phyloP scores from a whole-genome alignment of 345 rosid genomes.

The Linum usitatissimum region DNA sequence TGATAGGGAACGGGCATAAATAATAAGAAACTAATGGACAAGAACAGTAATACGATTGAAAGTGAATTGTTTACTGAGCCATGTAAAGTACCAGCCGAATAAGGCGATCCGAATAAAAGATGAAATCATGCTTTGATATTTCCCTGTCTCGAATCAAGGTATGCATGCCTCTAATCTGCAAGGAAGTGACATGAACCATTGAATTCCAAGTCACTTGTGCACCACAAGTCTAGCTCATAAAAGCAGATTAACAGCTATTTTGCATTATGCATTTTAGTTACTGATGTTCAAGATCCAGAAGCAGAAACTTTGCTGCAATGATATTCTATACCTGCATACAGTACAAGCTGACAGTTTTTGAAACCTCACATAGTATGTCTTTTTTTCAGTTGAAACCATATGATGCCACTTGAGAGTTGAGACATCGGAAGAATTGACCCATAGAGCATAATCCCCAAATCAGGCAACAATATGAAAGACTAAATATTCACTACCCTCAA shows the following conservation, averaged over 20 bases:
- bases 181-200: constrained; percentile 7
- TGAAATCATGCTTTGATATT: constrained; percentile 94
- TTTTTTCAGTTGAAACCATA: background rate
- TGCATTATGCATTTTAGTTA: no score
- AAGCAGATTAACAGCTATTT: background rate
- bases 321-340: background rate
- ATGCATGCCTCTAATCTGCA: constrained; percentile 98
- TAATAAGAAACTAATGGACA: constrained; percentile 6
- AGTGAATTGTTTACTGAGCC: background rate
- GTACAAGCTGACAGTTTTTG: background rate
- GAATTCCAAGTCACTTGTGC: constrained; percentile 1
- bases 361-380: background rate
- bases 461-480: background rate
- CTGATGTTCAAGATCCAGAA: constrained; percentile 1
- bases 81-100: constrained; percentile 64
- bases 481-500: constrained; percentile 2
- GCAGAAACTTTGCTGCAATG: background rate
- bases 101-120: constrained; percentile 94
- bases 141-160: constrained; percentile 91
- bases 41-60: background rate
- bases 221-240: background rate
- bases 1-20: constrained; percentile 23
- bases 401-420: background rate
- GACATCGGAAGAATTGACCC: background rate
- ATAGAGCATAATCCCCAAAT: background rate